Conservation (phyloP, 768 basidiomycete species). For the Psilocybe azurescens region DNA sequence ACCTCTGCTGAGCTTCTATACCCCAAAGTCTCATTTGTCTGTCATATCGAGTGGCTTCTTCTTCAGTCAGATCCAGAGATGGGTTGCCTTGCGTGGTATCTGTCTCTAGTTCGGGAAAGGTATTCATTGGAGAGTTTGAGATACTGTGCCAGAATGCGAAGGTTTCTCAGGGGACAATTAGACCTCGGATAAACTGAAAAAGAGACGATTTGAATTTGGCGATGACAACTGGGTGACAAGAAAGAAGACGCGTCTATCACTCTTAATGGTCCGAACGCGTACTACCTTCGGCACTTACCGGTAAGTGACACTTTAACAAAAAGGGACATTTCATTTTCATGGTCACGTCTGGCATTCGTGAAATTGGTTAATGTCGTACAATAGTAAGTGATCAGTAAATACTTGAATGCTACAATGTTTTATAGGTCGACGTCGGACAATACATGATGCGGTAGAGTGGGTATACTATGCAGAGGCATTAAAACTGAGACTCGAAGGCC, state of each 20-base stretch:
- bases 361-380: conserved; percentile 3
- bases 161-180: neutral
- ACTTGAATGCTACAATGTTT: conserved; percentile 18
- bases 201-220: conserved; percentile 5
- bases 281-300: conserved; percentile 17
- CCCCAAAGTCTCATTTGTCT: conserved; percentile 98
- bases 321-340: conserved; percentile 2
- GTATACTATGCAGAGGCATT: conserved; percentile 17
- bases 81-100: conserved; percentile 33
- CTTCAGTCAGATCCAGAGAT: conserved; percentile 68
- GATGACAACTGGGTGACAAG: conserved; percentile 2
- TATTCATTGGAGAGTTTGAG: conserved; percentile 13
- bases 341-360: conserved; percentile 5
- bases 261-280: neutral
- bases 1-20: conserved; percentile 96
- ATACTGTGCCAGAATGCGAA: neutral
- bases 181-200: conserved; percentile 11
- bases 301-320: neutral
- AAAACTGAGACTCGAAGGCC: neutral
- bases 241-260: conserved; percentile 15
- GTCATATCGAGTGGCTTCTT: conserved; percentile 84
- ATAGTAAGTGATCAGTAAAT: conserved; percentile 10
- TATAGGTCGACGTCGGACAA: conserved; percentile 13
- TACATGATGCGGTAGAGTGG: conserved; percentile 11
- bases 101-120: conserved; percentile 13